Evolutionary conservation across 768 basidiomycete species (phyloP).

Genomic region (Boletus rubropictus): DNA sequence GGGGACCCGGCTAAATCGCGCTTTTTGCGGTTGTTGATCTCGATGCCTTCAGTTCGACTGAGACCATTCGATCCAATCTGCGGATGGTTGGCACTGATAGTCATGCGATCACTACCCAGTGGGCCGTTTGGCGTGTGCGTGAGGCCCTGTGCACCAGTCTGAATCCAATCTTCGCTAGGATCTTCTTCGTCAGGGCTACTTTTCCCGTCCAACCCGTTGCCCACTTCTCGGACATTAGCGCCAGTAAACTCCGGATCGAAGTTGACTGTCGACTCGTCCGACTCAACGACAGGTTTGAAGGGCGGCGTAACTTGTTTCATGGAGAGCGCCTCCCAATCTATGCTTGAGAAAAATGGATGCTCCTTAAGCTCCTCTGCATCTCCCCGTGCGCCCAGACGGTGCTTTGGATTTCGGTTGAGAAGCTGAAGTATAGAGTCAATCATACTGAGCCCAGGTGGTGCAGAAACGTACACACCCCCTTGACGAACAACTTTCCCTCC

Average conservation of each 20-base stretch:
- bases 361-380: slow-evolving; percentile 94
- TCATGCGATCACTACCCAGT: slow-evolving; percentile 52
- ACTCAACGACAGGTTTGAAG: slow-evolving; percentile 96
- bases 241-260: slow-evolving; percentile 98
- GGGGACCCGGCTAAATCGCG: slow-evolving; percentile 51
- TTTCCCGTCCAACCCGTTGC: slow-evolving; percentile 45
- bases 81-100: slow-evolving; percentile 7
- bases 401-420: slow-evolving; percentile 96
- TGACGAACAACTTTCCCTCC: slow-evolving; percentile 98
- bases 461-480: slow-evolving; percentile 64
- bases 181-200: slow-evolving; percentile 49
- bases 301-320: slow-evolving; percentile 91
- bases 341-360: slow-evolving; percentile 85
- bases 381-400: slow-evolving; percentile 85
- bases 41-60: slow-evolving; percentile 35
- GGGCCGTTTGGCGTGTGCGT: slow-evolving; percentile 72
- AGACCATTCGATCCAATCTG: slow-evolving; percentile 18
- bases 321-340: slow-evolving; percentile 88
- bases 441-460: slow-evolving; percentile 7
- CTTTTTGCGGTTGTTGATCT: slow-evolving; percentile 47
- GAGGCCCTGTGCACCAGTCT: slow-evolving; percentile 28
- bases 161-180: slow-evolving; percentile 57
- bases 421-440: slow-evolving; percentile 49
- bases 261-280: slow-evolving; percentile 96
- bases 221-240: slow-evolving; percentile 77